phyloP scores from a whole-genome alignment of 345 rosid species.

The Mallotus nudiflorus region DNA sequence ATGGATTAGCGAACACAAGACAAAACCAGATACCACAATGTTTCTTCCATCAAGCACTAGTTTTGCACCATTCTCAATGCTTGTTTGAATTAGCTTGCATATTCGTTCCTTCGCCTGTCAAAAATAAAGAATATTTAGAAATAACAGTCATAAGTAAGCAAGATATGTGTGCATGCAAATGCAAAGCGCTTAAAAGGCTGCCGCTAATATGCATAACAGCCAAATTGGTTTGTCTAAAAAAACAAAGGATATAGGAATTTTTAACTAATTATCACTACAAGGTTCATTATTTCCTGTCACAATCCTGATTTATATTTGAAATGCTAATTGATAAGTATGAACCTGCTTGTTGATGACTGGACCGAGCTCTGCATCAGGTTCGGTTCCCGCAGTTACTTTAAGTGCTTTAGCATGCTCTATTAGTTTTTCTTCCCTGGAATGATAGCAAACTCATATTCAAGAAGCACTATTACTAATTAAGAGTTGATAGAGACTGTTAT shows the following conservation, averaged over 20 bases:
- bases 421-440: conserved; percentile 55
- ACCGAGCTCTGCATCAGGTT: conserved; percentile 60
- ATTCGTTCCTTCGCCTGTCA: conserved; percentile 50
- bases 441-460: conserved; percentile 2
- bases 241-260: neutral
- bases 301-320: neutral
- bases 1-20: neutral
- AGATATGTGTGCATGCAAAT: neutral
- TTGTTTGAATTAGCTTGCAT: conserved; percentile 45
- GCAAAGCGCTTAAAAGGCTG: neutral
- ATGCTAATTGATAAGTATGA: neutral
- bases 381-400: conserved; percentile 55
- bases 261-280: neutral
- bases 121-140: conserved; percentile 4
- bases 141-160: neutral
- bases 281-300: neutral
- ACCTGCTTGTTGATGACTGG: conserved; percentile 73
- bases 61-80: conserved; percentile 54
- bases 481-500: neutral
- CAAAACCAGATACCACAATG: conserved; percentile 39
- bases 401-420: conserved; percentile 49
- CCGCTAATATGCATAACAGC: neutral
- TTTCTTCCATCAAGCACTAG: conserved; percentile 66
- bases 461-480: neutral
- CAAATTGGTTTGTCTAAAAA: conserved; percentile 7